These are phyloP conservation scores for Calonectria hongkongensis DNA, from an alignment of 2,329 filamentous ascomycete genomes.

Conservation along the genomic window DNA sequence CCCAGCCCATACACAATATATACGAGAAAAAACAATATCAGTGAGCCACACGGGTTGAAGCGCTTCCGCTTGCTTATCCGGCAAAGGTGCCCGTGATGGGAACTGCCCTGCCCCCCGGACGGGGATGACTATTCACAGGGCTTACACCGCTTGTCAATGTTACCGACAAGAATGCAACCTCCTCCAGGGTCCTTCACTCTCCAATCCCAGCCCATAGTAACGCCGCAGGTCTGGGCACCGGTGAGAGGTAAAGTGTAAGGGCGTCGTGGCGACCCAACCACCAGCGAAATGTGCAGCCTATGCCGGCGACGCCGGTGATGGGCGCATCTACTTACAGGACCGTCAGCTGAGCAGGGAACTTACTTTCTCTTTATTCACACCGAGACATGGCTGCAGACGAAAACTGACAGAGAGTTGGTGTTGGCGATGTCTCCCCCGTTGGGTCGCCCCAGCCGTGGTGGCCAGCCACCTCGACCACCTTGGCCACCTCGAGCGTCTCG, in stretches of 20 bases:
- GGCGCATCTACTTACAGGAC: background rate
- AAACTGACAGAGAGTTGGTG: slow-evolving; percentile 6
- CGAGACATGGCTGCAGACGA: slow-evolving; percentile 21
- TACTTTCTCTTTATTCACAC: slow-evolving; percentile 6
- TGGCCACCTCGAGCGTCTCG: background rate
- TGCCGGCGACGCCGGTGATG: background rate
- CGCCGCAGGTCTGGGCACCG: slow-evolving; percentile 8
- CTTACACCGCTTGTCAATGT: slow-evolving; percentile 13
- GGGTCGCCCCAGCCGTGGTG: background rate
- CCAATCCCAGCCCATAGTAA: background rate
- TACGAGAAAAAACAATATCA: slow-evolving; percentile 9
- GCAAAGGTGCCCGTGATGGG: slow-evolving; percentile 11
- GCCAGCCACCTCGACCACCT: background rate
- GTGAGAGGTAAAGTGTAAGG: slow-evolving; percentile 6
- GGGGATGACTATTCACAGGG: slow-evolving; percentile 6
- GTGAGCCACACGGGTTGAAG: slow-evolving; percentile 3
- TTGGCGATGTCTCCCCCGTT: background rate
- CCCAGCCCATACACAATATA: slow-evolving; percentile 11
- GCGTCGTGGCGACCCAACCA: slow-evolving; percentile 10
- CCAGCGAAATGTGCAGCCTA: slow-evolving; percentile 12
- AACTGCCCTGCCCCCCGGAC: slow-evolving; percentile 1
- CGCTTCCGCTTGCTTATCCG: slow-evolving; percentile 8
- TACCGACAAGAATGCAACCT: slow-evolving; percentile 11
- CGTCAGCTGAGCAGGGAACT: slow-evolving; percentile 12
- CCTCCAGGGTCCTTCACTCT: slow-evolving; percentile 4